Percentiles rank a stretch among this genome's conserved stretches.
phyloP scores from a whole-genome alignment of 2,329 filamentous ascomycete species.

The Ophiocordyceps polyrhachis-furcata region DNA sequence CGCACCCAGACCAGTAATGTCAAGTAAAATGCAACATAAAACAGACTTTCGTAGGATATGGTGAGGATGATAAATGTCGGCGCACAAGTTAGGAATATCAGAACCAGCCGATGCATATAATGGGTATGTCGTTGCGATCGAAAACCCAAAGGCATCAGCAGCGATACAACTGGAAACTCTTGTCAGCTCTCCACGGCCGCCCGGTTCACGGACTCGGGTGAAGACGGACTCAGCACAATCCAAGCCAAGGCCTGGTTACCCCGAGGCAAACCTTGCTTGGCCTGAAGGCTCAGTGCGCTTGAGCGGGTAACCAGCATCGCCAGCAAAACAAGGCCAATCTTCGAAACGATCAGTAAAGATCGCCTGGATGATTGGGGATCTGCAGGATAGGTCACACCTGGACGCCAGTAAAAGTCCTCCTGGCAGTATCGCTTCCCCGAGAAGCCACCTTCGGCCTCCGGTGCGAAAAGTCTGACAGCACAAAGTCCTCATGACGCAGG shows the following conservation, averaged over 20 bases:
- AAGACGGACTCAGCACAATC: slow-evolving; percentile 49
- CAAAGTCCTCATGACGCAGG: slow-evolving; percentile 54
- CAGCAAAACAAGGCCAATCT: slow-evolving; percentile 61
- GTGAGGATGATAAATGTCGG: slow-evolving; percentile 91
- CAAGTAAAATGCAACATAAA: slow-evolving; percentile 78
- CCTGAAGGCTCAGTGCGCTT: slow-evolving; percentile 68
- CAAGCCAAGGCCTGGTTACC: slow-evolving; percentile 83
- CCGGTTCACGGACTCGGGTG: not conserved
- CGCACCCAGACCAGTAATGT: slow-evolving; percentile 76
- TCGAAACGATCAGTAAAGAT: slow-evolving; percentile 4
- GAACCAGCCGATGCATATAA: slow-evolving; percentile 74
- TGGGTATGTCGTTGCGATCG: slow-evolving; percentile 62
- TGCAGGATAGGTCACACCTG: slow-evolving; percentile 26
- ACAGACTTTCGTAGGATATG: slow-evolving; percentile 92
- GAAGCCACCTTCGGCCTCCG: slow-evolving; percentile 3
- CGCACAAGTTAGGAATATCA: slow-evolving; percentile 83
- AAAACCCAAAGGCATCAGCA: slow-evolving; percentile 68
- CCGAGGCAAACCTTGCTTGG: slow-evolving; percentile 64
- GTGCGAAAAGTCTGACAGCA: slow-evolving; percentile 25
- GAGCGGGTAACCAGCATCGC: slow-evolving; percentile 75
- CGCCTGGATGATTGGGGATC: not conserved
- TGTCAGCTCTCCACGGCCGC: not conserved
- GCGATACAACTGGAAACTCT: slow-evolving; percentile 40
- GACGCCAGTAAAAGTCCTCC: slow-evolving; percentile 42
- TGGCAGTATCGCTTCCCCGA: slow-evolving; percentile 22